phyloP scores from a whole-genome alignment of 2,329 filamentous ascomycete genomes.

The Sphaerulina vaccinii region DNA sequence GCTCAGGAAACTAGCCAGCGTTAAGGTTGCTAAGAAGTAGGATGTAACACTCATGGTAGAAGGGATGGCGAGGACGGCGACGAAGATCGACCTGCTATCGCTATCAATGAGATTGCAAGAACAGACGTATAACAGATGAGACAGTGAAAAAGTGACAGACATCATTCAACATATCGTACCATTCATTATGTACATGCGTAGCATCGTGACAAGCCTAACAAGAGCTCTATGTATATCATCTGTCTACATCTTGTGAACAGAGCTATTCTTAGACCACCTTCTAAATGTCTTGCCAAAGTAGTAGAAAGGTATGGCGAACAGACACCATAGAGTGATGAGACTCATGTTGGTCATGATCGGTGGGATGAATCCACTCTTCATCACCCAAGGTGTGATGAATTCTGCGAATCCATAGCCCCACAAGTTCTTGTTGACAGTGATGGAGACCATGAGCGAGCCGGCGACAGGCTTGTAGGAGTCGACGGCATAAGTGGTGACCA shows the following conservation, averaged over 20 bases:
- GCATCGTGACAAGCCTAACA: no score
- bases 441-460: constrained; percentile 58
- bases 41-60: no score
- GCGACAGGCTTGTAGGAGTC: constrained; percentile 65
- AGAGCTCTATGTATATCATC: neutral
- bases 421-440: constrained; percentile 64
- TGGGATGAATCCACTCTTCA: constrained; percentile 51
- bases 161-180: no score
- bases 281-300: constrained; percentile 59
- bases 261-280: constrained; percentile 55
- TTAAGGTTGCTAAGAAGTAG: no score
- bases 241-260: constrained; percentile 53
- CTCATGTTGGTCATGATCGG: constrained; percentile 62
- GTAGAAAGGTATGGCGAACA: constrained; percentile 57
- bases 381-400: constrained; percentile 48
- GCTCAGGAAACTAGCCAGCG: no score
- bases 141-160: no score
- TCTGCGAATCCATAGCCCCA: constrained; percentile 59
- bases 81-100: no score
- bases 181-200: no score
- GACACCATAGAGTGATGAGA: constrained; percentile 54
- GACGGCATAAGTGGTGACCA: constrained; percentile 59
- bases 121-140: no score
- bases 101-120: no score
- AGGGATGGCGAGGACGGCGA: no score